phyloP scores from a whole-genome alignment of 257 asterid species.

The Salvia hispanica region DNA sequence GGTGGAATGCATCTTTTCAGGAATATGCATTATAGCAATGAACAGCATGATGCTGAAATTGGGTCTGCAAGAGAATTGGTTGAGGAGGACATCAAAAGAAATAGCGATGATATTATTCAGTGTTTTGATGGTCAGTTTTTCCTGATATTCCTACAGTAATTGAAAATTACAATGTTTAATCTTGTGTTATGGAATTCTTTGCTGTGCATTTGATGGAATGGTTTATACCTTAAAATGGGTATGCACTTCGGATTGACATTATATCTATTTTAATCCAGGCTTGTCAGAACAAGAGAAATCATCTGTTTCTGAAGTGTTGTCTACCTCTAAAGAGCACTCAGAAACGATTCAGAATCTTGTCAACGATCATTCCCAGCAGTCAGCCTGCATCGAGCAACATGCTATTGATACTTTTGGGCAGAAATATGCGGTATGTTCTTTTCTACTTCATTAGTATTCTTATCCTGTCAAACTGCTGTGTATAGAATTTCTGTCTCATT shows the following conservation, averaged over 20 bases:
- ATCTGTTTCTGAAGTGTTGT: constrained; percentile 50
- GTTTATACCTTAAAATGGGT: not conserved
- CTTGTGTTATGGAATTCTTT: not conserved
- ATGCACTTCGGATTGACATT: not conserved
- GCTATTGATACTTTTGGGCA: constrained; percentile 54
- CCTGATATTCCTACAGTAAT: not conserved
- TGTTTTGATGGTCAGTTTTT: constrained; percentile 57
- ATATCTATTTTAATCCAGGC: constrained; percentile 40
- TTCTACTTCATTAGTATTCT: constrained; percentile 53
- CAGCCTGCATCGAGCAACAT: constrained; percentile 51
- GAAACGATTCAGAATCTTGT: constrained; percentile 52
- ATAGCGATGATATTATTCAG: constrained; percentile 45
- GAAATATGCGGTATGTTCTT: constrained; percentile 58
- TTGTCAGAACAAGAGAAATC: constrained; percentile 58
- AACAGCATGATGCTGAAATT: constrained; percentile 63
- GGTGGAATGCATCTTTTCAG: constrained; percentile 37
- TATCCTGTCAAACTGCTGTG: no score
- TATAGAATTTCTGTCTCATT: no score
- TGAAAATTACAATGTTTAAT: no score
- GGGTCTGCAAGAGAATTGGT: constrained; percentile 56
- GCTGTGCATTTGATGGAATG: not conserved
- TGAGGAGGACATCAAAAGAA: constrained; percentile 54
- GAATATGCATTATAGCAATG: constrained; percentile 50
- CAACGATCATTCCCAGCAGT: constrained; percentile 53
- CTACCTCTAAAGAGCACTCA: constrained; percentile 52